Base-by-base conservation (phyloP, 2,329 filamentous ascomycete genomes). In the Fusarium palustre region DNA sequence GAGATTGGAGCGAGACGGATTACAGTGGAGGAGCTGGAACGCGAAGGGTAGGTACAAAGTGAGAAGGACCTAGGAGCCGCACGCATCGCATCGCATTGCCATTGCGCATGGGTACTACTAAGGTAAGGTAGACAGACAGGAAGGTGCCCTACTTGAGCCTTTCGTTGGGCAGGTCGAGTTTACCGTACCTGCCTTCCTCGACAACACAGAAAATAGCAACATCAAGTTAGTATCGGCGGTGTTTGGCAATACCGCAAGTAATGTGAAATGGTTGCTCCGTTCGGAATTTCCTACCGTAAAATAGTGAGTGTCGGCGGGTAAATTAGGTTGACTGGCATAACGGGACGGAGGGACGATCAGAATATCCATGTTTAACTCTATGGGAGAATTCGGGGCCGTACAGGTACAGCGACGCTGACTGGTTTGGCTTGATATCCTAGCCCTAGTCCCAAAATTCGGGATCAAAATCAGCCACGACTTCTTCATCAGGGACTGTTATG, bases 361-460 rank as follows among this genome's bases (percentile, higher is more conserved):
- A 68, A 70, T 69, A 60, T 59, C 64, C 59, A 64, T 70, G 59
- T 41, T 55, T 64, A 59, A 63, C 50, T 71, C 61, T 48, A 69
- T 71, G 71, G 69, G 59, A 71, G 49, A 70, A 68, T 69, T 56
- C 71, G 71, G 71, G 55, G 65, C 47, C 45, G 52, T 41, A 43
- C 18, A 50, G 41, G 52, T 41, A 38, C 20, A 57, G 41, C 58
- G 50, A 64, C 46, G 46, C 69, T 71, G 53, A 74, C 71, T 74
- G 71, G 71, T 30, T 60, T 69, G 31, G 46, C 45, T 30, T 59
- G 46, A 41, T 25, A 45, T 50, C 64, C 59, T 47, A 43, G 67
- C 47, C 64, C 59, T 47, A 43, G 67, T 57, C 48, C 50, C 50
- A 49, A 45, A 33, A 39, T 43, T 60, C 33, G 48, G 55, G 47